phyloP scores from a whole-genome alignment of 139 green algal genomes.

The Chlamydomonas eustigma region DNA sequence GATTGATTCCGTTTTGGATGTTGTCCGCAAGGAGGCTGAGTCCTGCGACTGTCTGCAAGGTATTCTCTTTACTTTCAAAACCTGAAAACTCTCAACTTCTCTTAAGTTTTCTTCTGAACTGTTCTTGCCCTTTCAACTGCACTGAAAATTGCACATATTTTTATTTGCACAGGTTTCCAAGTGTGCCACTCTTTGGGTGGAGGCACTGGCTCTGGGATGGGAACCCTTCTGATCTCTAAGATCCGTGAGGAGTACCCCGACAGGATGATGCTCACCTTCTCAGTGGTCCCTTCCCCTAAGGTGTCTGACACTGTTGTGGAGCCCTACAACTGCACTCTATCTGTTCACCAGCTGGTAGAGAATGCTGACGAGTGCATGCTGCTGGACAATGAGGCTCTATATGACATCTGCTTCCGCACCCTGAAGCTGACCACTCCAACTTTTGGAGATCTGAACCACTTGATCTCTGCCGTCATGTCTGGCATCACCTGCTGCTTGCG shows the following conservation, averaged over 20 bases:
- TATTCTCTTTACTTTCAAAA: too few species aligned
- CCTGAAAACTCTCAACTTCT: too few species aligned
- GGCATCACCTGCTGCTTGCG: constrained; percentile 98
- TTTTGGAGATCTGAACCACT: constrained; percentile 96
- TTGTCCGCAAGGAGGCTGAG: constrained; percentile 98
- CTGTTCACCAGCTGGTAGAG: constrained; percentile 97
- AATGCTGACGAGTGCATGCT: constrained; percentile 97
- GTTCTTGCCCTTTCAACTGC: too few species aligned
- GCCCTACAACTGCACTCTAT: constrained; percentile 99
- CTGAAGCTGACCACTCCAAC: constrained; percentile 94
- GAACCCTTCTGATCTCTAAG: constrained; percentile 98
- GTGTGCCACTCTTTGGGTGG: constrained; percentile 94
- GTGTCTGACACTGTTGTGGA: constrained; percentile 99
- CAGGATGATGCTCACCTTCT: constrained; percentile 99
- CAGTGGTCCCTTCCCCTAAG: constrained; percentile 98
- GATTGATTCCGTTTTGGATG: constrained; percentile 97
- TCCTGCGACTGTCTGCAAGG: constrained; percentile 97
- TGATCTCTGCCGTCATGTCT: constrained; percentile 99
- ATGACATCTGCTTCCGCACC: constrained; percentile 98
- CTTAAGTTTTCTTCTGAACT: too few species aligned
- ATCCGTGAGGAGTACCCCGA: constrained; percentile 98
- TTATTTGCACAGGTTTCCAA: too few species aligned
- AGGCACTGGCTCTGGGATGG: constrained; percentile 97
- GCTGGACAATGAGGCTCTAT: constrained; percentile 82
- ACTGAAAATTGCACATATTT: too few species aligned